These are phyloP conservation scores for Microbotryum saponariae DNA, from an alignment of 1,284 basidiomycete genomes.

Conservation along the genomic window DNA sequence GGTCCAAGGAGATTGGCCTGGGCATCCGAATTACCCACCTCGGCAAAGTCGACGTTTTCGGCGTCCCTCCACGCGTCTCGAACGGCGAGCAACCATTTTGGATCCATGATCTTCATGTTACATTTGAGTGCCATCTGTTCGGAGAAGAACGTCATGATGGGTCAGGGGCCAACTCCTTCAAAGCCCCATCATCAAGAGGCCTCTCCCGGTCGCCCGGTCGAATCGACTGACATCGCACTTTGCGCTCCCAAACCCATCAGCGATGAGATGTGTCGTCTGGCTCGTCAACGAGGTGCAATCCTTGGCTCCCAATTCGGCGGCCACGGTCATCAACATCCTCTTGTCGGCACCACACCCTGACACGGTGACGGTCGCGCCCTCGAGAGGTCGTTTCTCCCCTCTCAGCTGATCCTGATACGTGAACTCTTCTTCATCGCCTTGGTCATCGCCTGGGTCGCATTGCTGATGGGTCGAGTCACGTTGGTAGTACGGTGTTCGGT, in stretches of 20 bases:
- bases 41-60: slow-evolving; percentile 58
- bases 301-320: slow-evolving; percentile 63
- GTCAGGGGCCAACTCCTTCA: not conserved
- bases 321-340: slow-evolving; percentile 55
- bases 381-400: slow-evolving; percentile 52
- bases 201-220: not conserved
- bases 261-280: slow-evolving; percentile 69
- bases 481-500: slow-evolving; percentile 37
- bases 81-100: slow-evolving; percentile 61
- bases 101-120: slow-evolving; percentile 62
- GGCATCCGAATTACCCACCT: slow-evolving; percentile 42
- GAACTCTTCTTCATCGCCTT: slow-evolving; percentile 33
- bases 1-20: slow-evolving; percentile 3
- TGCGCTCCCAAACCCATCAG: slow-evolving; percentile 58
- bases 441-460: slow-evolving; percentile 29
- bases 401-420: slow-evolving; percentile 17
- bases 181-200: not conserved
- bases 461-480: slow-evolving; percentile 39
- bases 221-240: slow-evolving; percentile 57
- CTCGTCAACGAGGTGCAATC: slow-evolving; percentile 63
- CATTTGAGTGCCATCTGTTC: slow-evolving; percentile 62
- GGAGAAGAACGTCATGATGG: not conserved
- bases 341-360: slow-evolving; percentile 11
- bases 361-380: slow-evolving; percentile 53
- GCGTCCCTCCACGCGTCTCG: slow-evolving; percentile 65